Evolutionary conservation across 2,329 filamentous ascomycete genomes (phyloP), one percentile per base, ranked within the genome.

Genomic region (Claviceps quebecensis): DNA sequence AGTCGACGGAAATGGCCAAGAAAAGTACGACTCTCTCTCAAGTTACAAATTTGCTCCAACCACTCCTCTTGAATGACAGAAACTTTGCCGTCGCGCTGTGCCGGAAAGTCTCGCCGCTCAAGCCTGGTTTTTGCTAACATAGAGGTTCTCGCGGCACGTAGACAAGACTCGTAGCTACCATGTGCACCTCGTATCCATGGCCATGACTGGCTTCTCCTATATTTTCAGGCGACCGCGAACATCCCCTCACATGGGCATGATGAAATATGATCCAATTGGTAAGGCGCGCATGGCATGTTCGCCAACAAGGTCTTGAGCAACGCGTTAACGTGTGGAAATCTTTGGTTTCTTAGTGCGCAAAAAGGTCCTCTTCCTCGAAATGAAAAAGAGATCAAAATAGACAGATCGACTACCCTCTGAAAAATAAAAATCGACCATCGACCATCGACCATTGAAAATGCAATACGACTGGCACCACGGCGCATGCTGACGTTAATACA

Each of bases 251-350:
- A 79, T 98, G 71, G 94, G 89, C 73, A 93, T 98, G 88, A 74
- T 98, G 61, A 98, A 98, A 75, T 98, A 98, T 71, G 93, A 98
- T 66, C 93, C 93, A 43, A 90, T 98, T 57, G 84, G 87, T 95
- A 81, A 58, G 66, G 14, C 22, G 14, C 22, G 22, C n/a, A 40
- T 16, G 22, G n/a, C 29, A 34, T 34, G n/a, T n/a, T 47, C 4
- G 3, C 11, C n/a, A 22, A 36, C 34, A 17, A 19, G 34, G 6
- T 17, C 3, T 29, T 6, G 47, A 41, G 16, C 9, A 22, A 41
- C 22, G 29, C 47, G 14, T n/a, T 48, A 9, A 48, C 22, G 5
- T 22, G 16, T 40, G 16, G n/a, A 19, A 40, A 16, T 19, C 7
- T 9, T 7, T 36, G 5, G 2, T 19, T 36, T 45, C 7, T 14